Conservation (phyloP, 1,284 basidiomycete species). For the Golubevia sp. region DNA sequence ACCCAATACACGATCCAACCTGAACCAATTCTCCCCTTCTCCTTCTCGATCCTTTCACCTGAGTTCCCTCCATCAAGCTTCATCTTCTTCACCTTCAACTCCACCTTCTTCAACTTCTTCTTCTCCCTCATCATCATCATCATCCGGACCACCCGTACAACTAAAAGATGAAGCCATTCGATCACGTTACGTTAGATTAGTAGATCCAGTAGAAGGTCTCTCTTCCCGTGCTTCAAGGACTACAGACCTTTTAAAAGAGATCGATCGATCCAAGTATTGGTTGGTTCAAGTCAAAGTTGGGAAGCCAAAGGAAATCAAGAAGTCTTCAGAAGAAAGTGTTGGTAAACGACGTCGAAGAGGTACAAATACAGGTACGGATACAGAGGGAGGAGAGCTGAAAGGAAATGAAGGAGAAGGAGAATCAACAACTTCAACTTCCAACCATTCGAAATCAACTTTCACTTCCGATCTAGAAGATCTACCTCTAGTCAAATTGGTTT, state of each 20-base stretch:
- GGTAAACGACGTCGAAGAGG: no score
- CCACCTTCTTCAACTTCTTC: neutral
- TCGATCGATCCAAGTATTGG: no score
- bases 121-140: neutral
- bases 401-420: neutral
- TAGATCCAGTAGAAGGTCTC: neutral
- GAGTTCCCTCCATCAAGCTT: no score
- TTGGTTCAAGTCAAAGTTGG: no score
- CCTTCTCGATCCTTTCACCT: no score
- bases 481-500: neutral
- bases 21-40: no score
- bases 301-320: neutral
- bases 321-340: neutral
- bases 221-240: neutral
- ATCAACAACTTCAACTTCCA: neutral
- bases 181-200: neutral
- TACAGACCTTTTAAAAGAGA: no score
- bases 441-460: neutral
- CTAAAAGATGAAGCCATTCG: neutral
- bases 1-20: no score
- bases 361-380: neutral
- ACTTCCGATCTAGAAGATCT: neutral
- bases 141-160: neutral
- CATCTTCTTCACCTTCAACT: no score
- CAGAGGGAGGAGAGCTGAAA: neutral